These are phyloP conservation scores for Sclerotiophoma versabilis DNA, from an alignment of 2,329 filamentous ascomycete genomes.

Conservation along the genomic window DNA sequence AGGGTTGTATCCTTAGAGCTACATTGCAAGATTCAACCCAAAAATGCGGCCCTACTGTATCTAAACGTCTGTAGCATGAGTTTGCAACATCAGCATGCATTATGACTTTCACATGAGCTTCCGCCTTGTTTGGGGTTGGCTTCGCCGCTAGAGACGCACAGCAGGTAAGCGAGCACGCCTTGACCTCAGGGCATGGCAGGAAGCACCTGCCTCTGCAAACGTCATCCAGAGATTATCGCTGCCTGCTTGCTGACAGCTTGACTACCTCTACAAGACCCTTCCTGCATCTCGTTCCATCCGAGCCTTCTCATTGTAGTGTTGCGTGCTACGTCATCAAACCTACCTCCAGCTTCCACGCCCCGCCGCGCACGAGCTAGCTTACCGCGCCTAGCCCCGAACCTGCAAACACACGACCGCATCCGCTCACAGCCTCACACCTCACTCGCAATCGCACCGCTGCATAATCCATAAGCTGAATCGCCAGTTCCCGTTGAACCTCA, in stretches of 20 bases:
- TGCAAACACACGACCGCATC: slow-evolving; percentile 45
- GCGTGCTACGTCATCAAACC: slow-evolving; percentile 34
- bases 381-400: slow-evolving; percentile 41
- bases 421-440: slow-evolving; percentile 26
- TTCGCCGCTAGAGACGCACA: slow-evolving; percentile 23
- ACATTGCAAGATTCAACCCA: neutral
- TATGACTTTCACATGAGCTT: slow-evolving; percentile 15
- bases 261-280: slow-evolving; percentile 13
- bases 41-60: neutral
- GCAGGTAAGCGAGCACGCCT: slow-evolving; percentile 30
- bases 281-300: slow-evolving; percentile 6
- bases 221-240: slow-evolving; percentile 44
- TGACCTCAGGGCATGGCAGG: slow-evolving; percentile 31
- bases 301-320: slow-evolving; percentile 11
- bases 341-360: slow-evolving; percentile 32
- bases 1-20: neutral
- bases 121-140: slow-evolving; percentile 16
- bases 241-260: slow-evolving; percentile 28
- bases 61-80: neutral
- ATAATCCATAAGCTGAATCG: slow-evolving; percentile 17
- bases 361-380: slow-evolving; percentile 43
- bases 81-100: neutral
- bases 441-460: slow-evolving; percentile 23
- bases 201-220: slow-evolving; percentile 37
- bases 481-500: slow-evolving; percentile 19